phyloP scores from a whole-genome alignment of 805 yeast genomes.

The Cyberlindnera americana region DNA sequence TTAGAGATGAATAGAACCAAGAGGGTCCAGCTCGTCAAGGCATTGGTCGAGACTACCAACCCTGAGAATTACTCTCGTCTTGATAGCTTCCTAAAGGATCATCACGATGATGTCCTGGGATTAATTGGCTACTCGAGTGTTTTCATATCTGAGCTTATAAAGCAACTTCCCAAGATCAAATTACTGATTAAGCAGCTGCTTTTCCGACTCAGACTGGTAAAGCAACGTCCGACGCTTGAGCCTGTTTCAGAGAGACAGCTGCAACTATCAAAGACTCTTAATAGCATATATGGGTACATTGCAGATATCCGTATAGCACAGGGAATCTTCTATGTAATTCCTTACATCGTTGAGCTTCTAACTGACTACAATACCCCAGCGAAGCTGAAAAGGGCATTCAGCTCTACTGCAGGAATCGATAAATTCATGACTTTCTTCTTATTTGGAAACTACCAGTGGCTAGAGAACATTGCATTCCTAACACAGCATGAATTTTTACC shows the following conservation, averaged over 20 bases:
- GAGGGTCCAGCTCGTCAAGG: not conserved
- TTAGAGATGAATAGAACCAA: not conserved
- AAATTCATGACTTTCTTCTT: slow-evolving; percentile 13
- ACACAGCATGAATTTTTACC: slow-evolving; percentile 20
- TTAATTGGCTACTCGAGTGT: slow-evolving; percentile 16
- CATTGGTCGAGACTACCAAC: slow-evolving; percentile 2
- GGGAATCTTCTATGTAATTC: slow-evolving; percentile 20
- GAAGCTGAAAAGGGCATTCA: slow-evolving; percentile 8
- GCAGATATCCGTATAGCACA: slow-evolving; percentile 21
- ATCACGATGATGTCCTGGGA: slow-evolving; percentile 17
- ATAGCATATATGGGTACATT: slow-evolving; percentile 17
- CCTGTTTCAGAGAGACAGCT: slow-evolving; percentile 9
- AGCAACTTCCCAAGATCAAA: slow-evolving; percentile 17
- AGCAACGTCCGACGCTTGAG: slow-evolving; percentile 1
- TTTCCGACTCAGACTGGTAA: slow-evolving; percentile 9
- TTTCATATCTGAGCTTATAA: slow-evolving; percentile 17
- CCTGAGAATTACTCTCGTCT: slow-evolving; percentile 9
- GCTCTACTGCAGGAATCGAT: slow-evolving; percentile 12
- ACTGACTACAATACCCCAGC: slow-evolving; percentile 15
- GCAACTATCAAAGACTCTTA: slow-evolving; percentile 8
- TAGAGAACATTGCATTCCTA: slow-evolving; percentile 22
- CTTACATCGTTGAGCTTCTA: slow-evolving; percentile 18
- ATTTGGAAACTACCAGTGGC: slow-evolving; percentile 18
- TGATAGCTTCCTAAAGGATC: slow-evolving; percentile 9
- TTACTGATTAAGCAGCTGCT: slow-evolving; percentile 10